Conservation (phyloP, 108 stramenopile species). For the Discostella pseudostelligera region DNA sequence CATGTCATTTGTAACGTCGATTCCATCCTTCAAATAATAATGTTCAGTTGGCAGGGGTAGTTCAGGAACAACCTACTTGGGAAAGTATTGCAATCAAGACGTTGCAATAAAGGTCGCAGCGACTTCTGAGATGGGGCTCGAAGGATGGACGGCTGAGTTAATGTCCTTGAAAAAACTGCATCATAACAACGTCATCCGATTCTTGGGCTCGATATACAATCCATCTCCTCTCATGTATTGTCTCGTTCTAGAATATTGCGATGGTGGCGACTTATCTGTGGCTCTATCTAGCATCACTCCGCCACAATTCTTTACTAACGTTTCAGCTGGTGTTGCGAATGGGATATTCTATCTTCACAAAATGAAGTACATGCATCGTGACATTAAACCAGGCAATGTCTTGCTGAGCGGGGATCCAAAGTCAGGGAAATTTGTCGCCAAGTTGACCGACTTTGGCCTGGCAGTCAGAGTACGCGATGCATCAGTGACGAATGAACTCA, state of each 20-base stretch:
- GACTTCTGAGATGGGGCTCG: slow-evolving; percentile 61
- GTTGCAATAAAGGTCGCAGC: slow-evolving; percentile 79
- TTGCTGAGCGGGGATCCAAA: slow-evolving; percentile 53
- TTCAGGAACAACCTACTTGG: slow-evolving; percentile 73
- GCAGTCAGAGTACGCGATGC: slow-evolving; percentile 36
- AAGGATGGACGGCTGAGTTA: slow-evolving; percentile 71
- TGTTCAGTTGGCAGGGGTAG: slow-evolving; percentile 54
- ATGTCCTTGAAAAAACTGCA: slow-evolving; percentile 58
- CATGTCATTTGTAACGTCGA: neutral
- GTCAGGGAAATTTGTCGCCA: slow-evolving; percentile 54
- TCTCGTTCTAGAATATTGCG: slow-evolving; percentile 76
- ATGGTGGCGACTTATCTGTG: slow-evolving; percentile 55
- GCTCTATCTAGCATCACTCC: slow-evolving; percentile 51
- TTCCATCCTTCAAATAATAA: slow-evolving; percentile 1
- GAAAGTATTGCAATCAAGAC: slow-evolving; percentile 56
- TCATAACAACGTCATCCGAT: slow-evolving; percentile 75
- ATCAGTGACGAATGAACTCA: slow-evolving; percentile 30
- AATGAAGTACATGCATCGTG: slow-evolving; percentile 58
- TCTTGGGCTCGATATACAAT: slow-evolving; percentile 67
- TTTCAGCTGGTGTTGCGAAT: slow-evolving; percentile 52
- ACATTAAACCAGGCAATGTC: slow-evolving; percentile 67
- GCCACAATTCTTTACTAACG: slow-evolving; percentile 59
- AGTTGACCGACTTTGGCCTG: slow-evolving; percentile 76
- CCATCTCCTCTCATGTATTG: slow-evolving; percentile 64
- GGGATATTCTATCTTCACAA: slow-evolving; percentile 67